Evolutionary conservation across 495 filamentous ascomycete genomes (phyloP).

Genomic region (Glonium stellatum): DNA sequence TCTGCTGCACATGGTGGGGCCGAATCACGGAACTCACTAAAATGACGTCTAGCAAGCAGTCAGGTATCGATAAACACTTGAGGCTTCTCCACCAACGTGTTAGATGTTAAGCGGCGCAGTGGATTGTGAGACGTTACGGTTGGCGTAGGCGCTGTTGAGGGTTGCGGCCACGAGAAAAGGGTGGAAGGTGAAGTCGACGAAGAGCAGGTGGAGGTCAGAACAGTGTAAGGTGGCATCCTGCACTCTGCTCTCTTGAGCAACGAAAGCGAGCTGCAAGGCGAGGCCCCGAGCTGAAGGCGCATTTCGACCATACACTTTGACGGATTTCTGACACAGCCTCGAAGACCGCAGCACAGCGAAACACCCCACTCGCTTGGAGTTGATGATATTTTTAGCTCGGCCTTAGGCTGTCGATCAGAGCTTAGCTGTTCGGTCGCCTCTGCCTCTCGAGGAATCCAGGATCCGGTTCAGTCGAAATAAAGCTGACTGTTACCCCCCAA

Average conservation of each 20-base stretch:
- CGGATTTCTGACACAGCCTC: slow-evolving; percentile 17
- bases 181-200: not conserved
- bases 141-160: no score
- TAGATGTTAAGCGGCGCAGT: not conserved
- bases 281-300: slow-evolving; percentile 15
- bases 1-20: not conserved
- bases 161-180: no score
- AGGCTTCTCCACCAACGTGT: not conserved
- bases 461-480: not conserved
- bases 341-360: slow-evolving; percentile 3
- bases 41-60: not conserved
- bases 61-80: not conserved
- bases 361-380: slow-evolving; percentile 17
- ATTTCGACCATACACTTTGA: not conserved
- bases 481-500: no score
- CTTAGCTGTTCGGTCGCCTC: slow-evolving; percentile 9
- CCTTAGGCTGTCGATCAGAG: slow-evolving; percentile 13
- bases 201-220: no score
- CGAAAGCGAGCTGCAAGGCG: not conserved
- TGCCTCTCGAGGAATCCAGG: slow-evolving; percentile 10
- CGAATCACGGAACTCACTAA: not conserved
- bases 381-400: slow-evolving; percentile 17
- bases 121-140: not conserved
- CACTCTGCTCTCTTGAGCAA: not conserved
- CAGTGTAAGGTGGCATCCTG: slow-evolving; percentile 4